phyloP scores from a whole-genome alignment of 116 monocot genomes.

The Zostera marina region DNA sequence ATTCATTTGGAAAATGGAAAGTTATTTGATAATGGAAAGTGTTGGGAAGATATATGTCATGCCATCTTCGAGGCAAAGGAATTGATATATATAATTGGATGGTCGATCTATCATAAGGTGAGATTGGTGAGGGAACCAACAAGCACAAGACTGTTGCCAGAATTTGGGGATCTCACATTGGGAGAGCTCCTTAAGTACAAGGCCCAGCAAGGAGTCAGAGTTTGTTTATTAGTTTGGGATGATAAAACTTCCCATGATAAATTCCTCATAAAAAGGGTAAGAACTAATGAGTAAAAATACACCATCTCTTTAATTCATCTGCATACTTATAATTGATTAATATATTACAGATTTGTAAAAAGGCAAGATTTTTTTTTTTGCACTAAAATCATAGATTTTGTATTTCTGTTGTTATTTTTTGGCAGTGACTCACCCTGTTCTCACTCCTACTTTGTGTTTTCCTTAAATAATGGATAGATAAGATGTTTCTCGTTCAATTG shows the following conservation, averaged over 20 bases:
- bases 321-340: too few relatives aligned
- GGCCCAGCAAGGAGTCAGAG: conserved; percentile 69
- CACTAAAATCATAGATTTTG: too few relatives aligned
- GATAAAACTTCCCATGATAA: conserved; percentile 60
- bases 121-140: conserved; percentile 48
- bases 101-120: conserved; percentile 54
- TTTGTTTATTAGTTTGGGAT: conserved; percentile 83
- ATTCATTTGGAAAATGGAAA: conserved; percentile 33
- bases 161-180: conserved; percentile 13
- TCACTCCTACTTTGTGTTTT: too few relatives aligned
- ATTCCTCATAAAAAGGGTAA: conserved; percentile 15
- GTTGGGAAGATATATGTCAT: conserved; percentile 87
- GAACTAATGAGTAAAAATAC: too few relatives aligned
- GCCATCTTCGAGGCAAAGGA: conserved; percentile 67
- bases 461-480: too few relatives aligned
- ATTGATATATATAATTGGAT: conserved; percentile 67
- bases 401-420: too few relatives aligned
- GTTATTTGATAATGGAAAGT: conserved; percentile 35
- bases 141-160: conserved; percentile 17
- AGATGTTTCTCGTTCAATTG: too few relatives aligned
- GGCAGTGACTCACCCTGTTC: too few relatives aligned
- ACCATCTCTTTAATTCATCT: too few relatives aligned
- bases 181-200: conserved; percentile 78
- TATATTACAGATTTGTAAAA: too few relatives aligned
- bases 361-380: too few relatives aligned